A percentile compares a stretch with the other conserved stretches of the same genome.
Conservation (phyloP, 805 yeast genomes). For the Brettanomyces anomalus region DNA sequence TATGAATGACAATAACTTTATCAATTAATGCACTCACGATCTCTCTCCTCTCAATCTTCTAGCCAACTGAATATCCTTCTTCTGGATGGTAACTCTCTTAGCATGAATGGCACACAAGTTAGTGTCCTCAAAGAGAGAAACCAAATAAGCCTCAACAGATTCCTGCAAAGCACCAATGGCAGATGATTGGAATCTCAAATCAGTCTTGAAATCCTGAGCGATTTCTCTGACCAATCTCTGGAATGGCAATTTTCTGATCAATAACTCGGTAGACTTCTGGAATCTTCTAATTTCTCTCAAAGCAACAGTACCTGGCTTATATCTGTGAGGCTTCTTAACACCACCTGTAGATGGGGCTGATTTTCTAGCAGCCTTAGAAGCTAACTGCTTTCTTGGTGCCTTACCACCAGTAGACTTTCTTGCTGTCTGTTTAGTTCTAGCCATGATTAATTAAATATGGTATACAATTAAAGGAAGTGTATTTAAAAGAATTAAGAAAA, state of each 20-base stretch:
- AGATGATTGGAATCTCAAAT: conserved; percentile 92
- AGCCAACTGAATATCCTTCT: conserved; percentile 96
- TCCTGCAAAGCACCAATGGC: conserved; percentile 98
- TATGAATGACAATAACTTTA: too few relatives aligned
- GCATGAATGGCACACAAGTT: conserved; percentile 98
- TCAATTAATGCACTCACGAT: conserved; percentile 37
- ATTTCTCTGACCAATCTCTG: conserved; percentile 95
- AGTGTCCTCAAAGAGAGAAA: conserved; percentile 93
- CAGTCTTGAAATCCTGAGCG: conserved; percentile 89
- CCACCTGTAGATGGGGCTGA: conserved; percentile 90
- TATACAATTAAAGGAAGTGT: conserved; percentile 1
- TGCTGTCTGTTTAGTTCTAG: conserved; percentile 91
- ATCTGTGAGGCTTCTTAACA: conserved; percentile 93
- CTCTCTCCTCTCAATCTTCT: conserved; percentile 97
- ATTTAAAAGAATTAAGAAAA: conserved; percentile 1
- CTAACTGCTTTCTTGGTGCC: conserved; percentile 91
- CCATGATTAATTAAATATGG: conserved; percentile 39
- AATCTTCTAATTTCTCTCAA: conserved; percentile 95
- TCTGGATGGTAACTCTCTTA: conserved; percentile 97
- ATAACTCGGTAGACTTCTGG: conserved; percentile 91
- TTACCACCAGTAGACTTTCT: conserved; percentile 95
- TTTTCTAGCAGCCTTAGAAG: conserved; percentile 89
- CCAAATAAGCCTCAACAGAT: conserved; percentile 97
- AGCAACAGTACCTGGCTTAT: conserved; percentile 96
- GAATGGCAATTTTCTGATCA: conserved; percentile 95